phyloP scores from a whole-genome alignment of 371 early-diverging fungal genomes.

The Lichtheimia hyalospora region DNA sequence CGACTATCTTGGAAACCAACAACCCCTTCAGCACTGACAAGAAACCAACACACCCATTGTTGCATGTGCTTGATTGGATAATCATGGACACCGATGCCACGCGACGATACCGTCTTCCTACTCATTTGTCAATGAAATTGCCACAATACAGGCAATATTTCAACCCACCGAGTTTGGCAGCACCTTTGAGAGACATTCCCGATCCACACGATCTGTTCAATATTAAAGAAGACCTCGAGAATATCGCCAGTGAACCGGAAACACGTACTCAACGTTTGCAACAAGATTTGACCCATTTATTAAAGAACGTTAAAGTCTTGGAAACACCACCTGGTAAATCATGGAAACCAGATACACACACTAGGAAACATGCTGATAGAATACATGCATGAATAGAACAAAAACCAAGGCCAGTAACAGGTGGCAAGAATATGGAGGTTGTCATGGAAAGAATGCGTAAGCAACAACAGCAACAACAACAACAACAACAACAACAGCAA shows the following conservation, averaged over 20 bases:
- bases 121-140: conserved; percentile 11
- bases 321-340: neutral
- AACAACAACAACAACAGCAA: neutral
- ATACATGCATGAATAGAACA: too few species aligned
- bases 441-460: conserved; percentile 16
- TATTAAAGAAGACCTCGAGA: conserved; percentile 36
- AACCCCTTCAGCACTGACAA: too few species aligned
- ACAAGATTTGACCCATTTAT: conserved; percentile 19
- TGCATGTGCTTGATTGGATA: too few species aligned
- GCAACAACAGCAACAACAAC: conserved; percentile 7
- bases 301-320: conserved; percentile 17
- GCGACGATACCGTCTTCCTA: conserved; percentile 4
- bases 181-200: conserved; percentile 27
- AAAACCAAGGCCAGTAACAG: conserved; percentile 5
- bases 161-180: conserved; percentile 7
- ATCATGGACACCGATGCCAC: conserved; percentile 3
- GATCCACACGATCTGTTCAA: conserved; percentile 27
- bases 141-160: conserved; percentile 13
- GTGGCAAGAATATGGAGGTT: conserved; percentile 13
- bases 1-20: too few species aligned
- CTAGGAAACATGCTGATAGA: too few species aligned
- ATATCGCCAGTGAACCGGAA: conserved; percentile 22
- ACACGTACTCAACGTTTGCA: conserved; percentile 20
- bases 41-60: too few species aligned
- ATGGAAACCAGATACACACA: neutral